Base-by-base conservation (phyloP, 257 asterid genomes). In the Ilex aquifolium region DNA sequence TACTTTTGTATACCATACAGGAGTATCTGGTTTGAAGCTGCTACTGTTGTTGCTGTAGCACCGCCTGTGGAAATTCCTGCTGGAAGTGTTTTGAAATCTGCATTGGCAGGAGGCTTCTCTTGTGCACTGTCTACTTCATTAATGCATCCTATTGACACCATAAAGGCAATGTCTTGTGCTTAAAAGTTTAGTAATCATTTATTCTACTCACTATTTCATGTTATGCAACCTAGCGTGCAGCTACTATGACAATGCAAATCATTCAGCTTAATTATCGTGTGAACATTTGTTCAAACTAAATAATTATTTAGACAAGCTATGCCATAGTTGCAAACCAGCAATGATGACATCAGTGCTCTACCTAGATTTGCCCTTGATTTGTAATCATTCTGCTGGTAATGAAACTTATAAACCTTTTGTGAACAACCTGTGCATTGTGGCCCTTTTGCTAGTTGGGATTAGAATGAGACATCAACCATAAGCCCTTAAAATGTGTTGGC, bases 21-120 rank as follows among this genome's bases (percentile, higher is more conserved):
- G 77, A 85, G 87, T 72, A 88, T 93, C 70, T 93, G 99, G 99
- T 93, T 93, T 76, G 99, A 93, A 83, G 95, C 99, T 66, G 97
- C 99, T 32, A 93, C 99, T 30, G 99, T 93, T 59, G 99, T 93
- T 70, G 95, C 96, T 76, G 97, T 93, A 77, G 91, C 99, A 58
- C 96, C 97, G 2, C 92, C 99, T 6, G 82, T 93, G 59, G 96
- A 85, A 76, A 77, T 93, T 60, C 85, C 95, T 4, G 77, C 99
- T 66, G 96, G 96, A 79, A 93, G 95, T 79, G 95, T 90, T 68
- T 76, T 93, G 32, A 93, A 93, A 70, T 86, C 99, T 65, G 99
- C 99, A 70, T 83, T 93, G 80, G 86, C 95, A 36, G 99, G 99
- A 66, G 99, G 99, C 51, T 91, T 93, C 64, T 75, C 99, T 39